phyloP scores from a whole-genome alignment of 345 rosid genomes.

The Sonneratia caseolaris region DNA sequence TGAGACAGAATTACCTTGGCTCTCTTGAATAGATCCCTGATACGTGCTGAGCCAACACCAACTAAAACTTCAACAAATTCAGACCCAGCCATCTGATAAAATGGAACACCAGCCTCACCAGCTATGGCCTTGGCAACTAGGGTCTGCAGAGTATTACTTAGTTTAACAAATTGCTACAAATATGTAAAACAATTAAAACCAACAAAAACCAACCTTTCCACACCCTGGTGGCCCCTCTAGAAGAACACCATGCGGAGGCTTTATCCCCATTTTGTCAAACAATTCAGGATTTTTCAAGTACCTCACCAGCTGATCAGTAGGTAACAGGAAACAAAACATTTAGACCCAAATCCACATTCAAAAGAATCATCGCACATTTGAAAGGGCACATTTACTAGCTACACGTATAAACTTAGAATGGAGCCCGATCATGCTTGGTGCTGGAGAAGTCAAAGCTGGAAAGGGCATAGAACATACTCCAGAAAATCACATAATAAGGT shows the following conservation, averaged over 20 bases:
- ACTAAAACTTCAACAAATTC: slow-evolving; percentile 94
- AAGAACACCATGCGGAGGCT: slow-evolving; percentile 98
- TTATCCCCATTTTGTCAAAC: slow-evolving; percentile 87
- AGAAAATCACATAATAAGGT: slow-evolving; percentile 7
- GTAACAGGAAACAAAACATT: not conserved
- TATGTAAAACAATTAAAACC: not conserved
- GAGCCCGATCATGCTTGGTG: not conserved
- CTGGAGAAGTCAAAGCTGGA: not conserved
- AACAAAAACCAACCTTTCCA: slow-evolving; percentile 64
- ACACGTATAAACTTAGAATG: not conserved
- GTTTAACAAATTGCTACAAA: slow-evolving; percentile 2
- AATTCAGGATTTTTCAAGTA: slow-evolving; percentile 91
- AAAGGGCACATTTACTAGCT: not conserved
- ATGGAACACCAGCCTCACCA: slow-evolving; percentile 96
- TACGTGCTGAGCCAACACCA: slow-evolving; percentile 96
- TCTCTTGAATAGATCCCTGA: slow-evolving; percentile 90
- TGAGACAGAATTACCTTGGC: slow-evolving; percentile 49
- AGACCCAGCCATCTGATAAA: slow-evolving; percentile 98
- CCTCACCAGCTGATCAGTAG: slow-evolving; percentile 60
- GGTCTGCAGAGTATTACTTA: slow-evolving; percentile 38
- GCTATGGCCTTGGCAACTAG: slow-evolving; percentile 95
- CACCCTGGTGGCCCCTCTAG: slow-evolving; percentile 95
- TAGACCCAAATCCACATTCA: slow-evolving; percentile 6
- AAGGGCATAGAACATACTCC: not conserved
- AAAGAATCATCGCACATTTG: not conserved